Base-by-base conservation (phyloP, 1,284 basidiomycete genomes). In the Ustilago crameri region DNA sequence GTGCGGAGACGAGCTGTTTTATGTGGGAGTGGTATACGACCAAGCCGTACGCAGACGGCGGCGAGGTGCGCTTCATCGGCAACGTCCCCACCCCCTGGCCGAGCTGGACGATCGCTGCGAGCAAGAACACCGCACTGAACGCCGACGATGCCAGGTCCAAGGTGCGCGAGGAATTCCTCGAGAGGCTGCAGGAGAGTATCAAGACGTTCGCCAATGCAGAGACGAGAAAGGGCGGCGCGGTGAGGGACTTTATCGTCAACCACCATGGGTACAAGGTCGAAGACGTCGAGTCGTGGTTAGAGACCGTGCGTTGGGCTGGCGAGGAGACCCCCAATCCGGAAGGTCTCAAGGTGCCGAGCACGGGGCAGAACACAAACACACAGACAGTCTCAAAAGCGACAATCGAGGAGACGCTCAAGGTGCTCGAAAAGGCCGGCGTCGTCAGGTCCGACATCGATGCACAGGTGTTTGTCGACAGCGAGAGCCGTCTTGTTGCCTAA, bases 21-120 rank as follows among this genome's bases (percentile, higher is more conserved):
- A 75, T 93, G 88, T 96, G 94, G 93, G 73, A 80, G 42, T 84
- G 84, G 84, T 97, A 96, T 84, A 98, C 95, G 2, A 97, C 95
- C 17, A 98, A 97, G 83, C 95, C 95, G 1, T 96, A 88, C 78
- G 88, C 88, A 15, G 92, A 95, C 82, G 87, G 87, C 15, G 92
- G 91, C 27, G 89, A 93, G 83, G 91, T 90, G 8, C 71, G 80
- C 37, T 83, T 94, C 90, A 92, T 95, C 69, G 92, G 92, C 17
- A 89, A 88, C 5, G 90, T 93, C 1, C 91, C 90, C 37, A 98
- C 95, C 0, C 95, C 95, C 0, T 98, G 95, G 95, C 92, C 94
- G 17, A 94, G 92, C 2, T 98, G 95, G 95, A 86, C 74, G 1
- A 82, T 82, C 50, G 81, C 81, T 14, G 77, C 77, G 0, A 78